Evolutionary conservation across 2,329 filamentous ascomycete genomes (phyloP).

Genomic region (Pestalotiopsis sp.): DNA sequence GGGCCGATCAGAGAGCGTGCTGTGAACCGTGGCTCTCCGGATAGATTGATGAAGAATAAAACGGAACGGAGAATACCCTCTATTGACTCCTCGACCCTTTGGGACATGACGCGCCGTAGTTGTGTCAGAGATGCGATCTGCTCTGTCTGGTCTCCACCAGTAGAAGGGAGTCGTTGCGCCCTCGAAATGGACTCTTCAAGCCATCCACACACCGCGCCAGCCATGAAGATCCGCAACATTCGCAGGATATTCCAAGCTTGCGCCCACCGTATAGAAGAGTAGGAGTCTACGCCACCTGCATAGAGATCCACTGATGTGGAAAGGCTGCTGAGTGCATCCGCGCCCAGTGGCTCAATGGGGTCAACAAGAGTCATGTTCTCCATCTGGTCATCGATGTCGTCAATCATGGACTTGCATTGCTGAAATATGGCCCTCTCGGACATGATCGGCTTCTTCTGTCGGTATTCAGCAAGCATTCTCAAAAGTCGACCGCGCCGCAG

Average conservation of each 20-base stretch:
- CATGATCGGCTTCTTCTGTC: not conserved
- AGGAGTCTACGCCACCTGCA: not conserved
- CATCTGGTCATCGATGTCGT: not conserved
- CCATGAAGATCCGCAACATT: not conserved
- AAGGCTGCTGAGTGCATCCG: not conserved
- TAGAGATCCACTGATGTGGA: not conserved
- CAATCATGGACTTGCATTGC: not conserved
- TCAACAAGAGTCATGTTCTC: not conserved
- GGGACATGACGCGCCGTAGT: not conserved
- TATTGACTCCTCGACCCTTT: not conserved
- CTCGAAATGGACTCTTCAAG: not conserved
- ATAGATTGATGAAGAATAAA: not conserved
- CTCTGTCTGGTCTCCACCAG: not conserved
- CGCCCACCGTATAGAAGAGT: not conserved
- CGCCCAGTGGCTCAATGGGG: not conserved
- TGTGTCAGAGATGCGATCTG: not conserved
- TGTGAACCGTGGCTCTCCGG: not conserved
- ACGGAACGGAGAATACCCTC: not conserved
- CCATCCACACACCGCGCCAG: not conserved
- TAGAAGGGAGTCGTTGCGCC: not conserved
- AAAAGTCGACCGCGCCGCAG: not conserved
- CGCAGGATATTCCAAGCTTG: not conserved
- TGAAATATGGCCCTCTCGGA: not conserved
- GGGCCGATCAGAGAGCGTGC: not conserved
- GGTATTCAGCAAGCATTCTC: not conserved